A percentile compares a stretch with the other conserved stretches of the same genome.
Conservation (phyloP, 179 eudicot genomes). For the Patellifolia procumbens region DNA sequence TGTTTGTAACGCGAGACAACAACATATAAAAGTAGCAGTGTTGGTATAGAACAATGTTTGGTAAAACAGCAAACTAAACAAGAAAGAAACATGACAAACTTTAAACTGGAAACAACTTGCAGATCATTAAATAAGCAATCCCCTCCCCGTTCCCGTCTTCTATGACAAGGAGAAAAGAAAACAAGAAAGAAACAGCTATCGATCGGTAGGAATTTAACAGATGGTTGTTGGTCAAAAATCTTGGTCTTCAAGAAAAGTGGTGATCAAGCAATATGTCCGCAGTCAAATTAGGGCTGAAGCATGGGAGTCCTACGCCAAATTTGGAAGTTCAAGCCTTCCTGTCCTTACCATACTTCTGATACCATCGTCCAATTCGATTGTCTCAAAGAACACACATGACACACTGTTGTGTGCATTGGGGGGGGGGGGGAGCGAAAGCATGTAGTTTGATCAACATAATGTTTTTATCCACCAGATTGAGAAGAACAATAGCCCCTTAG, state of each 20-base stretch:
- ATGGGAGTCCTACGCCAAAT: not conserved
- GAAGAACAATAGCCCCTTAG: not conserved
- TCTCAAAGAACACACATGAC: not conserved
- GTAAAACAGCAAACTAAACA: not conserved
- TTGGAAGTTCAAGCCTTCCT: not conserved
- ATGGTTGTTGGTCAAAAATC: not conserved
- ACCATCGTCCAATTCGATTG: not conserved
- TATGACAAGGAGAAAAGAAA: not conserved
- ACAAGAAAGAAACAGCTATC: not conserved
- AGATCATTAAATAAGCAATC: not conserved
- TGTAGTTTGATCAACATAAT: not conserved
- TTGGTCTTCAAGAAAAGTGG: not conserved
- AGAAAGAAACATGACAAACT: not conserved
- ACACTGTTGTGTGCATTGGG: too few species aligned
- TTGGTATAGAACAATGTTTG: not conserved
- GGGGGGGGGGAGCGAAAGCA: not conserved
- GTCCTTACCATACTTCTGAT: not conserved
- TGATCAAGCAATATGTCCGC: not conserved
- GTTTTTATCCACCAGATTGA: not conserved
- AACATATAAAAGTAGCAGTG: too few species aligned
- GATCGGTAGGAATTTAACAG: not conserved
- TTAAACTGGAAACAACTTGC: not conserved
- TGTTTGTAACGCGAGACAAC: not conserved
- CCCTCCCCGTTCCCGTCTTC: not conserved
- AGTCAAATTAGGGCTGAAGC: not conserved